These are phyloP conservation scores for Ligustrum vulgare DNA, from an alignment of 257 asterid species.

Conservation along the genomic window DNA sequence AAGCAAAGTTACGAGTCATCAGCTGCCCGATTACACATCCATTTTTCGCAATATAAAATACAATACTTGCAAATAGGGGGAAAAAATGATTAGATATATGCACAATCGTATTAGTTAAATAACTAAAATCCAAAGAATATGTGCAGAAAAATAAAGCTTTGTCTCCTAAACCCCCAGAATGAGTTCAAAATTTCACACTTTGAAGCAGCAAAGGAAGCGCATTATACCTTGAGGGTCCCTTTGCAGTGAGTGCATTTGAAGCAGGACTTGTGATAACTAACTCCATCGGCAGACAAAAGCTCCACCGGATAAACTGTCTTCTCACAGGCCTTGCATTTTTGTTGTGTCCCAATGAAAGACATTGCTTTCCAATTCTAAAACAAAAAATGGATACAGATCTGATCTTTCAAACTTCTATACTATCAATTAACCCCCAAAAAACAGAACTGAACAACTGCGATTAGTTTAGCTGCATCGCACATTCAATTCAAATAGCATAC, in stretches of 20 bases:
- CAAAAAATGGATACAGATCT: not conserved
- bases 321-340: slow-evolving; percentile 63
- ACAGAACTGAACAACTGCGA: not conserved
- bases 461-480: not conserved
- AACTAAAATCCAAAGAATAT: not conserved
- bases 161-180: not conserved
- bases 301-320: slow-evolving; percentile 57
- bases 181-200: not conserved
- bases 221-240: slow-evolving; percentile 50
- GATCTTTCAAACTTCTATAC: not conserved
- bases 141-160: not conserved
- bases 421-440: not conserved
- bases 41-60: not conserved
- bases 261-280: slow-evolving; percentile 57
- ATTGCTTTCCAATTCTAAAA: slow-evolving; percentile 1
- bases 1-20: not conserved
- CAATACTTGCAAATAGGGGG: not conserved
- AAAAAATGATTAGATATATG: not conserved
- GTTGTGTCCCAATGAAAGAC: slow-evolving; percentile 32
- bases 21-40: not conserved
- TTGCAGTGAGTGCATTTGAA: slow-evolving; percentile 61
- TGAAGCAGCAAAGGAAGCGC: not conserved
- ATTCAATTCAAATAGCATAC: not conserved
- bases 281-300: slow-evolving; percentile 62
- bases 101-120: not conserved